phyloP scores from a whole-genome alignment of 805 yeast species.

The Ogataea saltuana region DNA sequence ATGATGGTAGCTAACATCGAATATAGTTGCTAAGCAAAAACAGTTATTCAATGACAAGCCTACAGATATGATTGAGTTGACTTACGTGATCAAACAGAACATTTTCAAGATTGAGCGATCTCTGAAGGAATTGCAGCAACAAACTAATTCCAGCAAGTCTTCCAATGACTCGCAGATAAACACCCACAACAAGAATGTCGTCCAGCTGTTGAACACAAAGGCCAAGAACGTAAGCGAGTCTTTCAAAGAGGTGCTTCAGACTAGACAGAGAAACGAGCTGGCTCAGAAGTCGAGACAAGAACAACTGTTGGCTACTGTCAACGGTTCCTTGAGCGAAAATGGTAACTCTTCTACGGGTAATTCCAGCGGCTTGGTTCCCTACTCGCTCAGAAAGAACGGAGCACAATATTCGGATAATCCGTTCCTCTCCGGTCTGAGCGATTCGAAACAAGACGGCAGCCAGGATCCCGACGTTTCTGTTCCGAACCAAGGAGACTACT shows the following conservation, averaged over 20 bases:
- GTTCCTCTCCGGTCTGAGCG: constrained; percentile 32
- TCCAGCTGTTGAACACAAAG: constrained; percentile 81
- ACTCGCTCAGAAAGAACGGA: constrained; percentile 29
- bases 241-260: constrained; percentile 85
- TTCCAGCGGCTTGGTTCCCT: constrained; percentile 25
- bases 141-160: constrained; percentile 40
- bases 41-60: constrained; percentile 94
- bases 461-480: constrained; percentile 23
- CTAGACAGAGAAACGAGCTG: constrained; percentile 81
- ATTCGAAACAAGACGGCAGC: constrained; percentile 5
- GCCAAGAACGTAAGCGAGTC: constrained; percentile 91
- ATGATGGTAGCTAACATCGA: background rate
- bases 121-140: constrained; percentile 60
- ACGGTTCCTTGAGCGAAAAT: constrained; percentile 18
- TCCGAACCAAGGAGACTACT: constrained; percentile 49
- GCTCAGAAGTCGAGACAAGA: constrained; percentile 81
- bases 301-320: constrained; percentile 65
- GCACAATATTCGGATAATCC: constrained; percentile 38
- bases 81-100: constrained; percentile 85
- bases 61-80: constrained; percentile 87
- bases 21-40: constrained; percentile 72
- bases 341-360: constrained; percentile 5
- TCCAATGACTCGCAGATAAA: constrained; percentile 60
- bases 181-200: constrained; percentile 81
- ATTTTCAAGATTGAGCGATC: constrained; percentile 76